Evolutionary conservation across 371 early-diverging fungal species (phyloP), one percentile per base, ranked within the genome.

Genomic region (Thermomucor indicae-seudaticae): DNA sequence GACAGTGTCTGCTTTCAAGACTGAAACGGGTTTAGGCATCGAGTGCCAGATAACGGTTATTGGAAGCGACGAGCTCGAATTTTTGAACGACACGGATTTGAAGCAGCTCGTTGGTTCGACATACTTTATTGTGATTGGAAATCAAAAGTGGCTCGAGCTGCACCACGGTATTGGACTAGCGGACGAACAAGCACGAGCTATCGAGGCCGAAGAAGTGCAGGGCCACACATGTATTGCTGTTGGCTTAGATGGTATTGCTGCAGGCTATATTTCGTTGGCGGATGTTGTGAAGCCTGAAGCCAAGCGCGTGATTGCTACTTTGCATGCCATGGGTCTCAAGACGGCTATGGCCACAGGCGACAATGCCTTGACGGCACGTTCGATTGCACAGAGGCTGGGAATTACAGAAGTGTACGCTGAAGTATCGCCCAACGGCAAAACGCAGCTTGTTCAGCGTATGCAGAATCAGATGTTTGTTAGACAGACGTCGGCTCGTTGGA

Each of bases 291-390:
- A 92, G 37, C 88, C 93, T 0, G 92, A 93, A 55, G 70, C 96
- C 0, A 61, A 69, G 23, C 58, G 70, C 3, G 81, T 90, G 0
- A 75, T 97, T 1, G 75, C 75, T 7, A 80, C 86, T 1, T 65
- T 97, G 30, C 77, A 82, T 45, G 42, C 46, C 1, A 85, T 97
- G 81, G 89, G 89, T 17, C 78, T 96, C 20, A 70, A 75, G 11
- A 81, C 81, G 7, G 80, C 86, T 10, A 95, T 98, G 93, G 86
- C 93, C 17, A 96, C 98, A 0, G 98, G 98, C 14, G 98, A 98
- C 58, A 88, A 91, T 47, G 75, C 67, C 30, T 48, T 86, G 44
- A 92, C 97, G 0, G 93, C 95, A 4, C 60, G 60, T 24, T 79
- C 73, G 28, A 86, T 93, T 48, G 93, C 92, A 4, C 31, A 58